Percentiles rank a stretch among this genome's conserved stretches.
These are phyloP conservation scores for Tetrahymena malaccensis DNA, from an alignment of 73 alveolate genomes.

Conservation along the genomic window DNA sequence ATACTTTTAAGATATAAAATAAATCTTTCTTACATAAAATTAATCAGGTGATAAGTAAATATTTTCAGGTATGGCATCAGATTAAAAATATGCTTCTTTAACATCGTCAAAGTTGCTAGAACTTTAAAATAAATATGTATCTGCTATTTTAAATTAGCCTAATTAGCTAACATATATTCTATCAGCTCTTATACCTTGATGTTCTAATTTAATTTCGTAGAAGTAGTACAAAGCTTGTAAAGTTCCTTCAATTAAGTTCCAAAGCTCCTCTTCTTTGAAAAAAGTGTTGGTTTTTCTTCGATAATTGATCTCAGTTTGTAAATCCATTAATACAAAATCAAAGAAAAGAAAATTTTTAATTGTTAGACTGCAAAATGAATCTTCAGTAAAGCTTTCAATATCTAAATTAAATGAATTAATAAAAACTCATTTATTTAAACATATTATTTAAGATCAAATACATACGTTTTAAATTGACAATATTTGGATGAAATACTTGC, in stretches of 20 bases:
- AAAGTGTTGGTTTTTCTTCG: not conserved
- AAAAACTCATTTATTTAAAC: not conserved
- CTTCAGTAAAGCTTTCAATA: not conserved
- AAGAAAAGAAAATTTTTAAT: not conserved
- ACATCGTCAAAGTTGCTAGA: not conserved
- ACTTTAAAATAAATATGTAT: not conserved
- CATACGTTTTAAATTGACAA: not conserved
- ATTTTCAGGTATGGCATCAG: not conserved
- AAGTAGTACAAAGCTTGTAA: not conserved
- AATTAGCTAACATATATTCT: not conserved
- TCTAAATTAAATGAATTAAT: not conserved
- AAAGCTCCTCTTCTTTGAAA: not conserved
- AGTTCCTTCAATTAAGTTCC: not conserved
- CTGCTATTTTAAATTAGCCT: not conserved
- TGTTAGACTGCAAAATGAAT: not conserved
- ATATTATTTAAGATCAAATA: not conserved
- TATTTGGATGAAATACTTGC: not conserved
- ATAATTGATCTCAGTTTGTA: not conserved
- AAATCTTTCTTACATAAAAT: not conserved
- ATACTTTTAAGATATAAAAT: too few relatives aligned
- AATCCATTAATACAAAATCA: not conserved
- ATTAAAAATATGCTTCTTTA: not conserved
- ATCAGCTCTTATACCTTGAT: not conserved
- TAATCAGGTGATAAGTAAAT: not conserved
- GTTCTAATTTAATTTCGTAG: not conserved